phyloP scores from a whole-genome alignment of 2,329 filamentous ascomycete genomes.

The Microthyrium microscopicum region DNA sequence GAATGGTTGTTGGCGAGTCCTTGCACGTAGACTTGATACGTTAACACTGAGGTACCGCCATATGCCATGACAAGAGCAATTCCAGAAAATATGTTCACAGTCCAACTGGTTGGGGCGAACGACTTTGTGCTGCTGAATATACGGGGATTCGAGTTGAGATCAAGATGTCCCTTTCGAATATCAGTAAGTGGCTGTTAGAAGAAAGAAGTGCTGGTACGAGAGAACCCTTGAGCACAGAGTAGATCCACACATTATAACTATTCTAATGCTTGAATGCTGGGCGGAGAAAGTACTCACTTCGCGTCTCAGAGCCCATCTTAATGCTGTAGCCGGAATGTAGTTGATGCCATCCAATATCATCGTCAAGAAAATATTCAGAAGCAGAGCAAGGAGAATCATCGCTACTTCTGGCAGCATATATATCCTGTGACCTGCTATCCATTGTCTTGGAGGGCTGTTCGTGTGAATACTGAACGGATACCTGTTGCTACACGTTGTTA shows the following conservation, averaged over 20 bases:
- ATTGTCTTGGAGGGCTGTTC: conserved; percentile 3
- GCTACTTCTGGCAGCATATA: conserved; percentile 1
- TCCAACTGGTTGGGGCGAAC: conserved; percentile 1
- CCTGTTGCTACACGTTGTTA: neutral
- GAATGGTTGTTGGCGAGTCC: neutral
- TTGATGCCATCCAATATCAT: conserved; percentile 1
- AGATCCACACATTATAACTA: no score
- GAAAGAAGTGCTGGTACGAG: no score
- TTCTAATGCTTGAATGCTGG: no score
- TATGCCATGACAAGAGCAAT: conserved; percentile 2
- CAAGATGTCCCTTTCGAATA: conserved; percentile 1
- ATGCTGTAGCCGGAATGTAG: conserved; percentile 3
- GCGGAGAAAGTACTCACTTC: no score
- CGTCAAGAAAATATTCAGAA: conserved; percentile 2
- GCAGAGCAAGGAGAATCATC: neutral
- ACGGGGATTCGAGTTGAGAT: conserved; percentile 6
- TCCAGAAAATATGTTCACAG: neutral
- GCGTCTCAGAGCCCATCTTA: conserved; percentile 5
- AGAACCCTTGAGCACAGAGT: no score
- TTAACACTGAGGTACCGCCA: neutral
- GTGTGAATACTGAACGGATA: conserved; percentile 3
- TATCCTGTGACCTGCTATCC: conserved; percentile 1
- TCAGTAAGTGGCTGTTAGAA: no score
- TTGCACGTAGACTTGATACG: neutral
- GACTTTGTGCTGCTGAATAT: conserved; percentile 1